Evolutionary conservation across 345 rosid genomes (phyloP).

Genomic region (Murraya paniculata): DNA sequence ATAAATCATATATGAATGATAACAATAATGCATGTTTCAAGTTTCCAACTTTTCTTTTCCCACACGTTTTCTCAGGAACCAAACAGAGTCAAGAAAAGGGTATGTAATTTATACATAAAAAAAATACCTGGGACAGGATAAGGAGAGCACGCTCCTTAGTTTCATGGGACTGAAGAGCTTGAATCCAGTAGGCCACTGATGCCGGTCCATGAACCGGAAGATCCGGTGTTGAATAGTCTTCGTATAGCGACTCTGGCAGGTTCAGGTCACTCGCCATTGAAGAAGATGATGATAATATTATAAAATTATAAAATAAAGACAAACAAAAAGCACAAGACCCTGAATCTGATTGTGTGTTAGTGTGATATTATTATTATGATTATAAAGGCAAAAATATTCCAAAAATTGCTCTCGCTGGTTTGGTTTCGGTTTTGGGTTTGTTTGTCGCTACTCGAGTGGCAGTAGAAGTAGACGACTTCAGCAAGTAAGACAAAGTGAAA

Average conservation of each 20-base stretch:
- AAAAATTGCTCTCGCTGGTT: no score
- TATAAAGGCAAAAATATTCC: no score
- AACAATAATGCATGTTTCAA: not conserved
- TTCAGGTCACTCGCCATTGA: not conserved
- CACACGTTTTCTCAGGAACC: slow-evolving; percentile 4
- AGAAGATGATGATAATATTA: not conserved
- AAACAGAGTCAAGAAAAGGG: not conserved
- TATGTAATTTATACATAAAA: not conserved
- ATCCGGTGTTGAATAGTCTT: not conserved
- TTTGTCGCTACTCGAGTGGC: no score
- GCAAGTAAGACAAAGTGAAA: no score
- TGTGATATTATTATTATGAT: no score
- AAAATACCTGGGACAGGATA: slow-evolving; percentile 26
- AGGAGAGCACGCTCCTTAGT: slow-evolving; percentile 27
- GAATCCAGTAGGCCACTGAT: slow-evolving; percentile 19
- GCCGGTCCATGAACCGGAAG: not conserved
- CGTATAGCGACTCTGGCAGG: not conserved
- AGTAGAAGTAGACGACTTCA: no score
- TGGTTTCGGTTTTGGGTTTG: no score
- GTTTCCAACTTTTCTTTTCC: not conserved
- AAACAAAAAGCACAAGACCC: not conserved
- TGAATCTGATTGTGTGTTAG: not conserved
- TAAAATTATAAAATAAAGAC: not conserved
- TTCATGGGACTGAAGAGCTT: slow-evolving; percentile 17
- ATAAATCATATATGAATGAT: no score